Evolutionary conservation across 768 basidiomycete genomes (phyloP), one percentile per base, ranked within the genome.

Genomic region (Leccinum broughii): DNA sequence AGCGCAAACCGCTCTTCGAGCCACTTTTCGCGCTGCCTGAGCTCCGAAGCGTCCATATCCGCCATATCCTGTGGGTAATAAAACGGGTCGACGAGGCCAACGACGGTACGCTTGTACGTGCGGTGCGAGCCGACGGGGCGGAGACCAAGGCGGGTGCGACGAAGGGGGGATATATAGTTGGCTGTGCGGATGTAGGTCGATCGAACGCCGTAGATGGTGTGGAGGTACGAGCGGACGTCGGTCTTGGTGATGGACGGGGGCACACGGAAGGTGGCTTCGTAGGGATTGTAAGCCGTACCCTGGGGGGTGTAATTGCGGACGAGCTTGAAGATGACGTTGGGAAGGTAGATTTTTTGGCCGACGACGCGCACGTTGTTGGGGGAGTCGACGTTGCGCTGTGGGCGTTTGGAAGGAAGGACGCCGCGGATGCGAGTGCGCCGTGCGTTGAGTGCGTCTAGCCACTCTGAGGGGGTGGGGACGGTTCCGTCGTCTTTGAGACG

Each of bases 181-280:
- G 92, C 91, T n/a, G 95, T 98, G 55, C 95, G 92, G 62, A 98
- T 93, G 73, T 95, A 97, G 7, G 94, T 96, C 60, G 90, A 89
- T 68, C 87, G 79, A 51, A 98, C 86, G 62, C 92, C 91, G 66
- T 98, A 98, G n/a, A 89, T 83, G 35, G 93, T 83, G 55, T 77
- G 76, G 51, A 98, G 84, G 71, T 96, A 94, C 0, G 90, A 89
- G 44, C 93, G 88, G 39, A 98, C 78, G 76, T 98, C 95, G 58
- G 89, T 92, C 77, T 98, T 98, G 48, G 94, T 97, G 75, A 95
- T 81, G 48, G 86, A 89, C 62, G 85, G 84, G n/a, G 93, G 90
- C 44, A 96, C 81, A 57, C 93, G 91, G 79, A 98, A 96, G 3
- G 95, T 98, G 9, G 94, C 95, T 73, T 94, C 89, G 78, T 89